A percentile compares a stretch with the other conserved stretches of the same genome.
phyloP scores from a whole-genome alignment of 2,329 filamentous ascomycete genomes.

The Davidsoniella eucalypti region DNA sequence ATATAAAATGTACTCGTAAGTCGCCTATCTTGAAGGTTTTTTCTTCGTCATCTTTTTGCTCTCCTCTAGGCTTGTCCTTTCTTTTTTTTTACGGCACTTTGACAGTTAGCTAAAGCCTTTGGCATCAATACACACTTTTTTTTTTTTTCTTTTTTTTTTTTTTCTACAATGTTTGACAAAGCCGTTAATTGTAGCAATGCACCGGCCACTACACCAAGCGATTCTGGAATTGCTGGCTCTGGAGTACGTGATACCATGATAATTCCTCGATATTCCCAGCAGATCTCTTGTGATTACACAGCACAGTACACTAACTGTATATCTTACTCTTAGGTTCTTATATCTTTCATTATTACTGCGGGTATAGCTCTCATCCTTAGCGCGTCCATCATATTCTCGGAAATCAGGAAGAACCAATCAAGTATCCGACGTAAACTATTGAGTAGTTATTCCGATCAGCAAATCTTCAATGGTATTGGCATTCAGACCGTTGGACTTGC shows the following conservation, averaged over 20 bases:
- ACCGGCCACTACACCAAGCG: conserved; percentile 27
- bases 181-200: conserved; percentile 25
- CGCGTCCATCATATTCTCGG: conserved; percentile 38
- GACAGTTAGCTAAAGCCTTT: too few relatives aligned
- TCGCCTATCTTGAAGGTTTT: too few relatives aligned
- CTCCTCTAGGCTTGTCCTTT: too few relatives aligned
- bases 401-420: conserved; percentile 30
- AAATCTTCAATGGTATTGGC: conserved; percentile 53
- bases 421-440: conserved; percentile 46
- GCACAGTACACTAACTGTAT: background rate
- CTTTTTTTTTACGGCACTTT: too few relatives aligned
- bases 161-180: conserved; percentile 10
- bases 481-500: conserved; percentile 47
- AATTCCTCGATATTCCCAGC: background rate
- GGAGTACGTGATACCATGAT: conserved; percentile 7
- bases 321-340: conserved; percentile 29
- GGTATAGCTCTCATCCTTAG: conserved; percentile 37
- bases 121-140: too few relatives aligned
- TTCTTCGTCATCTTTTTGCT: too few relatives aligned
- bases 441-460: conserved; percentile 49
- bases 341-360: conserved; percentile 52
- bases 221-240: conserved; percentile 13
- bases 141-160: too few relatives aligned
- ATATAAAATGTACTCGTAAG: too few relatives aligned
- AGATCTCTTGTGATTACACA: background rate